Base-by-base conservation (phyloP, 2,329 filamentous ascomycete genomes). In the Paecilomyces niveus region DNA sequence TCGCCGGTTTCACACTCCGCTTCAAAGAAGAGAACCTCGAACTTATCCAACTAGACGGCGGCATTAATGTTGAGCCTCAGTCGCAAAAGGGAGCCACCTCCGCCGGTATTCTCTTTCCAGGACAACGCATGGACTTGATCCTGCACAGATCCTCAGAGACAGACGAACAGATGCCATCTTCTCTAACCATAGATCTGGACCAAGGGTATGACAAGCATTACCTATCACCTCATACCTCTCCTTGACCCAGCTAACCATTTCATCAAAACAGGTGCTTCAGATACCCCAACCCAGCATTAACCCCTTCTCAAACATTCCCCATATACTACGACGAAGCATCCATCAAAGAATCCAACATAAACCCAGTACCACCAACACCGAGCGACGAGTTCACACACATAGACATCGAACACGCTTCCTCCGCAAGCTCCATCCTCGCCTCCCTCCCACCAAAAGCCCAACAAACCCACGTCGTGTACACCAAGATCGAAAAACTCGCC, bases 401-500 rank as follows among this genome's bases (percentile, higher is more conserved):
- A 26, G 61, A 71, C 54, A 68, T 74, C 18, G 58, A 68, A 15
- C 57, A 67, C 21, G 55, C 67, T 2, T 63, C 68, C 22, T 71
- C 67, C 29, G 54, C 64, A 4, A 57, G 57, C 8, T 63, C 71
- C 9, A 59, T 72, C 15, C 66, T 75, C 3, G 59, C 65, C 11
- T 15, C 26, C 6, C 60, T 75, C 8, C 67, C 73, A 0, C 53
- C 59, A 45, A 63, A 62, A n/a, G 68, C 72, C 8, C 64, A 76
- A n/a, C 66, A 75, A 57, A 77, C 70, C 1, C 71, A 79, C 39
- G 68, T 81, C 8, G 67, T 81, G 7, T 81, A 81, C 62, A 74
- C 76, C 15, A 77, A 77, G 35, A 76, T 77, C 31, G 68, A 78
- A 57, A 79, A 78, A 57, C 67, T 80, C 31, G 70, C 78, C 13